Evolutionary conservation across 2,329 filamentous ascomycete species (phyloP).

Genomic region (Pseudonectria foliicola): DNA sequence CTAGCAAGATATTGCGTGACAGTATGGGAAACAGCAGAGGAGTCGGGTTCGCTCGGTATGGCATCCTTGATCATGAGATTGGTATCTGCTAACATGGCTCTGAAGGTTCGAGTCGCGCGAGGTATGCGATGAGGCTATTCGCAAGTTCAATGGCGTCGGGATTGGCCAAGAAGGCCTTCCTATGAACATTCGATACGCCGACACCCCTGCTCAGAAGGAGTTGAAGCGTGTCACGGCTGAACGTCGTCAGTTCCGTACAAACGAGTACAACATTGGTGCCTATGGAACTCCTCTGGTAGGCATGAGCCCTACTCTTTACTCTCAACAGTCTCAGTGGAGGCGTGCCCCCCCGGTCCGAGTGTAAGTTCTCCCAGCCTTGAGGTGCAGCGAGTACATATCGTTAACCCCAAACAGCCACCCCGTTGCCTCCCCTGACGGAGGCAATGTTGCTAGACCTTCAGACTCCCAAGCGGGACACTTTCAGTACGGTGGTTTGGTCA

Average conservation of each 20-base stretch:
- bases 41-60: conserved; percentile 92
- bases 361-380: conserved; percentile 19
- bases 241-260: conserved; percentile 89
- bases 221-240: conserved; percentile 94
- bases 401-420: conserved; percentile 12
- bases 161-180: conserved; percentile 74
- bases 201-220: conserved; percentile 93
- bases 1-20: conserved; percentile 91
- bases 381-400: not conserved
- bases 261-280: conserved; percentile 79
- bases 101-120: conserved; percentile 83
- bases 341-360: conserved; percentile 25
- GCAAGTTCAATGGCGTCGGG: conserved; percentile 72
- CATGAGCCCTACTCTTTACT: conserved; percentile 35
- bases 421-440: conserved; percentile 24
- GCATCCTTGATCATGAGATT: conserved; percentile 3
- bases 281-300: conserved; percentile 58
- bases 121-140: conserved; percentile 83
- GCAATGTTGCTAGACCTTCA: conserved; percentile 21
- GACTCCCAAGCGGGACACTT: conserved; percentile 27
- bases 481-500: conserved; percentile 28
- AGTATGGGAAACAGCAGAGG: conserved; percentile 88
- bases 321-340: conserved; percentile 31
- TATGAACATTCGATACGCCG: conserved; percentile 91
- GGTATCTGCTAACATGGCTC: conserved; percentile 1